Base-by-base conservation (phyloP, 495 filamentous ascomycete species). In the Daldinia bambusicola region DNA sequence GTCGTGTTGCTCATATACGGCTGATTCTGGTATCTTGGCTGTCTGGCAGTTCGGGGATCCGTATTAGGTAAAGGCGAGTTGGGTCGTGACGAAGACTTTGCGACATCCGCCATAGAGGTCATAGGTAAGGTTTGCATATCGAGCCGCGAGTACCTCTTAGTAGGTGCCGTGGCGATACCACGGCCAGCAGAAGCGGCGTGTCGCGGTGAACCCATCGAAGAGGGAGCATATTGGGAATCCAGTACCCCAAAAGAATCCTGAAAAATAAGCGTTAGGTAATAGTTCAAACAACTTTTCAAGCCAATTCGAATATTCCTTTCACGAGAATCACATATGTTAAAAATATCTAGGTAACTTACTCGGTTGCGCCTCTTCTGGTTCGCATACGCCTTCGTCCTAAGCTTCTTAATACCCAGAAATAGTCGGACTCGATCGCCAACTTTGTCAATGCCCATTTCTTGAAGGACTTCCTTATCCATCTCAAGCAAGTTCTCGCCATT, bases 381-480 rank as follows among this genome's bases (percentile, higher is more conserved):
- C 62, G 92, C 89, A 74, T 92, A 92, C 4, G 93, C 89, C 76
- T 90, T 93, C 64, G 90, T 93, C 64, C 95, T 85, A 31, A 99
- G 88, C 74, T 94, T 90, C 84, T 98, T 98, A 74, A 97, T 97
- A 70, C 88, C 92, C 74, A 92, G 88, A 79, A 93, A 94, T 55
- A 99, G 91, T 67, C 95, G 90, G n/a, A 99, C 93, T 38, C 96
- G 89, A 80, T 99, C 96, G 55, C 95, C 95, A 61, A 99, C 91
- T 80, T 97, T 99, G 70, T 98, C 97, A 69, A 99, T 93, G 30
- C 95, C 95, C 88, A 99, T 94, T 75, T 99, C 95, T 80, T 98
- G 96, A 63, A 99, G 86, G 52, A 95, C 93, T 58, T 91, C 89
- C 82, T 98, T 96, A 77, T 99, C 95, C 80, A 97, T 95, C 80